Evolutionary conservation across 129 eudicot genomes (phyloP).

Genomic region (Centaurea solstitialis): DNA sequence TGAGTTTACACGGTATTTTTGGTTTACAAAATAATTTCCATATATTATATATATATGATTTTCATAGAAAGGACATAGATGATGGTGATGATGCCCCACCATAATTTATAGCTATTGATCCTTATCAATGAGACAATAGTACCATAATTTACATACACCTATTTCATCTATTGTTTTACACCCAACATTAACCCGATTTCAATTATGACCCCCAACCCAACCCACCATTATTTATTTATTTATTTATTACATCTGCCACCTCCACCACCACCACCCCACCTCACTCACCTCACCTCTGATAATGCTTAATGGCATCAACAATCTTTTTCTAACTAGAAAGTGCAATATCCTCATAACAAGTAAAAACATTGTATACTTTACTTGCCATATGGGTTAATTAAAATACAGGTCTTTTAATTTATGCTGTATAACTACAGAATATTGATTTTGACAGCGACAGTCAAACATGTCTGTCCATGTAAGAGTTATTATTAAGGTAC

Average conservation of each 20-base stretch:
- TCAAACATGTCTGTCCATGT: neutral
- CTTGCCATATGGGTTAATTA: neutral
- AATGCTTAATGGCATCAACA: neutral
- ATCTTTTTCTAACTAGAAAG: neutral
- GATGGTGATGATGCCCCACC: neutral
- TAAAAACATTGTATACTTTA: too few species aligned
- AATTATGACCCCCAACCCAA: conserved; percentile 12
- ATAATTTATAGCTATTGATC: neutral
- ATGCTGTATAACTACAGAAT: neutral
- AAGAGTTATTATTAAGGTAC: neutral
- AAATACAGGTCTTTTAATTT: too few species aligned
- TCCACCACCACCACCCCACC: too few species aligned
- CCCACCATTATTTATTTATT: conserved; percentile 23
- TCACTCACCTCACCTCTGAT: neutral
- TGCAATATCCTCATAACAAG: neutral
- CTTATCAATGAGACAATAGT: neutral
- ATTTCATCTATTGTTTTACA: conserved; percentile 8
- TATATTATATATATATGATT: too few species aligned
- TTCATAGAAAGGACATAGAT: neutral
- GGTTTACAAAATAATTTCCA: too few species aligned
- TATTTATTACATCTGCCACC: too few species aligned
- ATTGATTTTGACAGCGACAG: neutral
- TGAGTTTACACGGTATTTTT: too few species aligned
- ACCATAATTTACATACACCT: neutral
- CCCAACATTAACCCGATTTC: conserved; percentile 8